A percentile compares a stretch with the other conserved stretches of the same genome.
Evolutionary conservation across 106 monocot genomes (phyloP).

Genomic region (Alisma plantagoaquatica): DNA sequence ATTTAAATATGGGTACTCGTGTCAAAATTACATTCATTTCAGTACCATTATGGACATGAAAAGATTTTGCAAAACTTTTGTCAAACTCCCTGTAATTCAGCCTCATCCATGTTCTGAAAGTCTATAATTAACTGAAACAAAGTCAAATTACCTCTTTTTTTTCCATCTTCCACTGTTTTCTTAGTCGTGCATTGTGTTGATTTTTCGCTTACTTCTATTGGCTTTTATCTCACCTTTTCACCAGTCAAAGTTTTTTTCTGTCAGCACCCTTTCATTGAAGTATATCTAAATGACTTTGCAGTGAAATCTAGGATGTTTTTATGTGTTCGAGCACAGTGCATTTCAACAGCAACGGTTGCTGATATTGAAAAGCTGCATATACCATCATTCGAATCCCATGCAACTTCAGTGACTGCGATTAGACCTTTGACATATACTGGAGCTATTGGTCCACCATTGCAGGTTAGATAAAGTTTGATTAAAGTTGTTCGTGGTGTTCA

Average conservation of each 20-base stretch:
- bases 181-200: not conserved
- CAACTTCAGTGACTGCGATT: slow-evolving; percentile 15
- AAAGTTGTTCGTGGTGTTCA: too few relatives aligned
- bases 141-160: not conserved
- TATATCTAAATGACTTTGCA: too few relatives aligned
- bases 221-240: not conserved
- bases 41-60: too few relatives aligned
- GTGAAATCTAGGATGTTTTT: slow-evolving; percentile 28
- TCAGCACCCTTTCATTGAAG: too few relatives aligned
- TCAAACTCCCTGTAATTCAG: too few relatives aligned
- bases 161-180: not conserved
- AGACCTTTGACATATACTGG: slow-evolving; percentile 42
- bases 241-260: not conserved
- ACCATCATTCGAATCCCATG: slow-evolving; percentile 28
- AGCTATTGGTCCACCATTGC: slow-evolving; percentile 36
- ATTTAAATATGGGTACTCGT: too few relatives aligned
- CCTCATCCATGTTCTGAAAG: too few relatives aligned
- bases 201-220: not conserved
- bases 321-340: slow-evolving; percentile 19
- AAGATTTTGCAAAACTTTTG: too few relatives aligned
- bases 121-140: not conserved
- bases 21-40: too few relatives aligned
- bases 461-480: too few relatives aligned
- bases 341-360: slow-evolving; percentile 25
- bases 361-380: slow-evolving; percentile 27